Base-by-base conservation (phyloP, 495 filamentous ascomycete species). In the Penicillium dipodomyicola region DNA sequence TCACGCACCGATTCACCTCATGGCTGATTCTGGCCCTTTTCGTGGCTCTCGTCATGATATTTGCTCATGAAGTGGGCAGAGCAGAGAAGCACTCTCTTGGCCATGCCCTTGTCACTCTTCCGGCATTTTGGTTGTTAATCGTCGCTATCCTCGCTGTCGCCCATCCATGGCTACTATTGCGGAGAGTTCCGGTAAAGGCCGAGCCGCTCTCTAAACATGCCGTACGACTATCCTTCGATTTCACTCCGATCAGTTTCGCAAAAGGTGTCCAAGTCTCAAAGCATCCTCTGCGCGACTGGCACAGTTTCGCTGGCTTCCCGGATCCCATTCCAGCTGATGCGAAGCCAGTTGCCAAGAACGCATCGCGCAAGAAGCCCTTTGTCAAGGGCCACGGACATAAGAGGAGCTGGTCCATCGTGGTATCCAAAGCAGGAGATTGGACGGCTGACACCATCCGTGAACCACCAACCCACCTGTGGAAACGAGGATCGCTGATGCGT, bases 371-470 rank as follows among this genome's bases (percentile, higher is more conserved):
- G 5, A 47, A 48, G 27, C 45, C 45, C 1, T 48, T 48, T 32
- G 45, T 48, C 10, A 58, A 58, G 19, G 49, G 56, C 11, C 49
- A 58, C 49, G 69, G 49, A 11, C 45, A 43, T 15, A 30, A 49
- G 29, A 35, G 37, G 15, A 65, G 62, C 20, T 65, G 56, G 52
- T 65, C 62, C 0, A 51, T 65, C 7, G 56, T 91, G 42, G 74
- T 91, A 40, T 87, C 85, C 29, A 83, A 86, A 63, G 88, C 87
- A 5, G 88, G 88, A 27, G 88, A 91, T 73, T 92, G 87, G 86
- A 92, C 88, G 9, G 72, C 73, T 25, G 68, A 77, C 30, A 74
- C 79, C 15, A 88, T 89, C 65, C 59, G 65, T 45, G 70, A 77
- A 56, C 83, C 83, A 10, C 77, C 80, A 46, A 73, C 61, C 10